Evolutionary conservation across 139 green algal species (phyloP).

Genomic region (Micromonas commoda): DNA sequence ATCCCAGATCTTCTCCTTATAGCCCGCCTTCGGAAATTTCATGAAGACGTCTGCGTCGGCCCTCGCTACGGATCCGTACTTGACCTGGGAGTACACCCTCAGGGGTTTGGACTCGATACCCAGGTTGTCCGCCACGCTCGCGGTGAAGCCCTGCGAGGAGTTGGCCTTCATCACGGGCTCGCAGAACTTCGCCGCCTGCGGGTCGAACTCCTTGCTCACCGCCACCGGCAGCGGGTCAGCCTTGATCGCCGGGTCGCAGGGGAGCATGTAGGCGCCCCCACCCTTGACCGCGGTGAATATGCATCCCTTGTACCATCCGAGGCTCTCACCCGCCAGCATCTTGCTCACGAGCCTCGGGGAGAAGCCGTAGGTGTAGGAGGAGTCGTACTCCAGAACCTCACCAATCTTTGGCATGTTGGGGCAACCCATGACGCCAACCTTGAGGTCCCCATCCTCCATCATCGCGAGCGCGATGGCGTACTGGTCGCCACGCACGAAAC

Average conservation of each 20-base stretch:
- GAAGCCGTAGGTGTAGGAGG: constrained; percentile 29
- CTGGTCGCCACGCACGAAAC: constrained; percentile 44
- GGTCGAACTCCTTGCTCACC: constrained; percentile 21
- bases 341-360: constrained; percentile 22
- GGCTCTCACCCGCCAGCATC: constrained; percentile 21
- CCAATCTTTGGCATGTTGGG: constrained; percentile 43
- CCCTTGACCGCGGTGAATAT: constrained; percentile 31
- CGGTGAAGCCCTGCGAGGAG: constrained; percentile 34
- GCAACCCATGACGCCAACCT: constrained; percentile 45
- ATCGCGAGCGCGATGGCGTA: constrained; percentile 46
- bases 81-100: constrained; percentile 45
- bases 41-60: constrained; percentile 50
- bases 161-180: constrained; percentile 44
- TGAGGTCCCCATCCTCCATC: constrained; percentile 41
- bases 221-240: not conserved
- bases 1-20: constrained; percentile 51
- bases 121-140: constrained; percentile 32
- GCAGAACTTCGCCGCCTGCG: constrained; percentile 35
- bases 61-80: constrained; percentile 43
- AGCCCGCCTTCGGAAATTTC: constrained; percentile 43
- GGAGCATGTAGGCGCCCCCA: constrained; percentile 9
- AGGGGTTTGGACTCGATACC: constrained; percentile 34
- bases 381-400: constrained; percentile 29
- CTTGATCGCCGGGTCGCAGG: not conserved
- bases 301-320: constrained; percentile 38